Evolutionary conservation across 2,329 filamentous ascomycete genomes (phyloP).

Genomic region (Cadophora sp.): DNA sequence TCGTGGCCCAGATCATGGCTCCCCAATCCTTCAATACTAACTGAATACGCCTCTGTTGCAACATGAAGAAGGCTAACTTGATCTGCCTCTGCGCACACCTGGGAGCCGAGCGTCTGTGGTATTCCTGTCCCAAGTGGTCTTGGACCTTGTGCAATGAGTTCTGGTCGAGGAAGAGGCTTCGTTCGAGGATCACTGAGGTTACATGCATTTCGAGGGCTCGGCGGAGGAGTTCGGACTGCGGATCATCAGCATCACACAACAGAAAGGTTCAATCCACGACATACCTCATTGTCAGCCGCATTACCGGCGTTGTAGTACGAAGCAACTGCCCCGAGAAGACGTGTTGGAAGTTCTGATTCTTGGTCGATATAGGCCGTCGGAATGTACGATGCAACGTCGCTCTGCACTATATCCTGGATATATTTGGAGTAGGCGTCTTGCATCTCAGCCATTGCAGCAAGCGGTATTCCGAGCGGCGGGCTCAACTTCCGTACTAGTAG

Average conservation of each 20-base stretch:
- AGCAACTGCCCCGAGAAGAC: constrained; percentile 36
- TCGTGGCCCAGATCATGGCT: constrained; percentile 43
- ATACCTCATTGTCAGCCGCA: constrained; percentile 38
- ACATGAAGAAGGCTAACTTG: constrained; percentile 41
- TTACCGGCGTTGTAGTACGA: constrained; percentile 35
- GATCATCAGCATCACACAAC: constrained; percentile 22
- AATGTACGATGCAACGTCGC: constrained; percentile 35
- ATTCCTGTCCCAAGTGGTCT: constrained; percentile 34
- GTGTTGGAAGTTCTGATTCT: constrained; percentile 37
- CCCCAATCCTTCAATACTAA: constrained; percentile 42
- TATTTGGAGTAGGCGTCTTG: constrained; percentile 38
- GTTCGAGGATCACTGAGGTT: constrained; percentile 39
- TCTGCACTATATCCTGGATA: constrained; percentile 39
- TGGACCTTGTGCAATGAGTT: constrained; percentile 38
- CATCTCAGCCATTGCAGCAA: constrained; percentile 40
- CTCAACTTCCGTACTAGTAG: constrained; percentile 36
- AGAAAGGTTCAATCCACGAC: not conserved
- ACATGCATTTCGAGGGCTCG: constrained; percentile 43
- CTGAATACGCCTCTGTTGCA: constrained; percentile 40
- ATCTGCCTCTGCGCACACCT: constrained; percentile 43
- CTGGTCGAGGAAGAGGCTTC: constrained; percentile 40
- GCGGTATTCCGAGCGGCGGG: constrained; percentile 41
- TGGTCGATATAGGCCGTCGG: constrained; percentile 36
- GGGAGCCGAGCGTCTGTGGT: constrained; percentile 35
- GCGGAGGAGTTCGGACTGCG: constrained; percentile 39